Conservation (phyloP, 306 rosid genomes). For the Cucurbita moschata region DNA sequence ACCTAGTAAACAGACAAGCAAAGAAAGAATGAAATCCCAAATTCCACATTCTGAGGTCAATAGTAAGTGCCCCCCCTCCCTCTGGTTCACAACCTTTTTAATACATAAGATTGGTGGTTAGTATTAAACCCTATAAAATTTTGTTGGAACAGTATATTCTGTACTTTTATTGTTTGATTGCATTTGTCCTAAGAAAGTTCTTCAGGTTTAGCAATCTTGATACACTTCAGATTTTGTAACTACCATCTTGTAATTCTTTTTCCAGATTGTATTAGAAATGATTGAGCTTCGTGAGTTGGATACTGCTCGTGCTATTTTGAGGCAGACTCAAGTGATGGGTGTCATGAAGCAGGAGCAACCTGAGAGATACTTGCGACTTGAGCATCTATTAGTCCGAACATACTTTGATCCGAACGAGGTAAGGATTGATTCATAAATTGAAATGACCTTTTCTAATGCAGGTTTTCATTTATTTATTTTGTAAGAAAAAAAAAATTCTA, state of each 20-base stretch:
- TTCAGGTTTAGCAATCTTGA: not conserved
- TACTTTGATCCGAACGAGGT: constrained; percentile 98
- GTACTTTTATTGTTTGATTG: not conserved
- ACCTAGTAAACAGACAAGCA: not conserved
- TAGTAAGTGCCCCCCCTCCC: not conserved
- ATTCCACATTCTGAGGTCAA: not conserved
- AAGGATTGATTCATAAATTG: constrained; percentile 6
- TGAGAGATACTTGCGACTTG: constrained; percentile 96
- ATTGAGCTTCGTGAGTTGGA: constrained; percentile 96
- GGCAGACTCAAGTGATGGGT: constrained; percentile 99
- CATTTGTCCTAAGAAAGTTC: not conserved
- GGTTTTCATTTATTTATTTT: not conserved
- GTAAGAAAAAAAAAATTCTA: not conserved
- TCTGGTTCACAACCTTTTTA: not conserved
- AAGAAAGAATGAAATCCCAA: not conserved
- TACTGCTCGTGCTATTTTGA: constrained; percentile 88
- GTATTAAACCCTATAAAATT: not conserved
- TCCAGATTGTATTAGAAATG: constrained; percentile 96
- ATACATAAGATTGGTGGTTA: not conserved
- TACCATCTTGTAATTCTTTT: not conserved
- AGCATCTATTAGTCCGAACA: constrained; percentile 91
- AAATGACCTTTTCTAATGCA: not conserved
- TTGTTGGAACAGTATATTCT: not conserved
- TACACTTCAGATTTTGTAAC: not conserved
- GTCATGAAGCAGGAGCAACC: constrained; percentile 99